A percentile compares a stretch with the other conserved stretches of the same genome.
Conservation (phyloP, 441 rosid genomes). For the Cnidoscolus chayamansa region DNA sequence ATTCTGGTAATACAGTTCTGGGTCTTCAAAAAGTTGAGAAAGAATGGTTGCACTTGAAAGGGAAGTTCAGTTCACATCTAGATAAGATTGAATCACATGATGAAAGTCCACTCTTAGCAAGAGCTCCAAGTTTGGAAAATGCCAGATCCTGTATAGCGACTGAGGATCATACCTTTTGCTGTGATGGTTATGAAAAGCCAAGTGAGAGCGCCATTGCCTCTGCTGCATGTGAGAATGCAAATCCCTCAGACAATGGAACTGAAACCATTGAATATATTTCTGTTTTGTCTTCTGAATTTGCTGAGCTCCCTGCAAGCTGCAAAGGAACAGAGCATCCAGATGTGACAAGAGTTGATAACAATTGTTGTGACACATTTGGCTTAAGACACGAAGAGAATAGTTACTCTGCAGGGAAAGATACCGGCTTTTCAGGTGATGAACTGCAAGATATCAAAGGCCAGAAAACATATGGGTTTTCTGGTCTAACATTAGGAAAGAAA, state of each 20-base stretch:
- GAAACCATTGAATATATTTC: not conserved
- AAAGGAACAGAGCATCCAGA: not conserved
- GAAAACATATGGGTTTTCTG: not conserved
- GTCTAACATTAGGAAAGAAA: not conserved
- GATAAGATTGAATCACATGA: not conserved
- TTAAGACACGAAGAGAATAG: not conserved
- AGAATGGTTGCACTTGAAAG: not conserved
- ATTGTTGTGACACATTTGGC: not conserved
- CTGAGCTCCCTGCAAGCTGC: not conserved
- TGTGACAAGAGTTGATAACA: not conserved
- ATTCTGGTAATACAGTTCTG: slow-evolving; percentile 24
- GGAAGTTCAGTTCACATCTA: not conserved
- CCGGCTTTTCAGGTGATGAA: not conserved
- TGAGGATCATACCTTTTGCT: not conserved
- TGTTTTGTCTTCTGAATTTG: not conserved
- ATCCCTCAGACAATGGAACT: not conserved
- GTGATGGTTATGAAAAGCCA: not conserved
- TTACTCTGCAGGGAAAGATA: not conserved
- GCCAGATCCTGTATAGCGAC: not conserved
- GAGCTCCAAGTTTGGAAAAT: not conserved
- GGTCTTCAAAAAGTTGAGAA: slow-evolving; percentile 1
- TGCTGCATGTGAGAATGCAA: not conserved
- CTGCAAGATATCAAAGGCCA: not conserved
- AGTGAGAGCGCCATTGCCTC: not conserved
- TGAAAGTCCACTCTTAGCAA: not conserved